A percentile compares a stretch with the other conserved stretches of the same genome.
Evolutionary conservation across 345 rosid species (phyloP).

Genomic region (Acer negundo): DNA sequence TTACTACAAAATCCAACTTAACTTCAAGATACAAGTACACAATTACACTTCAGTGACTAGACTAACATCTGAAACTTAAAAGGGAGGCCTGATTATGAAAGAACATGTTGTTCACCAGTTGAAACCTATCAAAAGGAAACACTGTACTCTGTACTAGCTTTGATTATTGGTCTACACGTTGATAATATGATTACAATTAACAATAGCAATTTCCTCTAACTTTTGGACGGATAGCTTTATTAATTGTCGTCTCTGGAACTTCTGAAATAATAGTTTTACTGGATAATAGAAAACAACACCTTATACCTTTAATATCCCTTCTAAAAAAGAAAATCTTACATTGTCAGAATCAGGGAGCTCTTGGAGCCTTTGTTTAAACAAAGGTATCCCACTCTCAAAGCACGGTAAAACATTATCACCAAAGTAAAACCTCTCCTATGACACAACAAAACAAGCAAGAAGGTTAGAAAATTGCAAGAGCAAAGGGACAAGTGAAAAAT

Average conservation of each 20-base stretch:
- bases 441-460: slow-evolving; percentile 18
- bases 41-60: neutral
- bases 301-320: neutral
- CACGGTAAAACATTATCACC: slow-evolving; percentile 92
- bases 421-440: slow-evolving; percentile 94
- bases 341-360: slow-evolving; percentile 90
- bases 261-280: neutral
- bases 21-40: neutral
- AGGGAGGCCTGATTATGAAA: neutral
- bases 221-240: neutral
- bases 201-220: neutral
- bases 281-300: neutral
- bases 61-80: neutral
- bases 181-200: neutral
- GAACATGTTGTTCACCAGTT: neutral
- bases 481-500: neutral
- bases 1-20: neutral
- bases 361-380: slow-evolving; percentile 84
- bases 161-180: neutral
- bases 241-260: neutral
- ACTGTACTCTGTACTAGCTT: too few relatives aligned
- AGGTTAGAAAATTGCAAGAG: neutral
- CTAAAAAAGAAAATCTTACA: slow-evolving; percentile 38
- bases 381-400: slow-evolving; percentile 94
- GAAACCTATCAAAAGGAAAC: neutral